Percentiles rank a stretch among this genome's conserved stretches.
Conservation (phyloP, 371 early-diverging fungal species). For the Dichotomocladium elegans region DNA sequence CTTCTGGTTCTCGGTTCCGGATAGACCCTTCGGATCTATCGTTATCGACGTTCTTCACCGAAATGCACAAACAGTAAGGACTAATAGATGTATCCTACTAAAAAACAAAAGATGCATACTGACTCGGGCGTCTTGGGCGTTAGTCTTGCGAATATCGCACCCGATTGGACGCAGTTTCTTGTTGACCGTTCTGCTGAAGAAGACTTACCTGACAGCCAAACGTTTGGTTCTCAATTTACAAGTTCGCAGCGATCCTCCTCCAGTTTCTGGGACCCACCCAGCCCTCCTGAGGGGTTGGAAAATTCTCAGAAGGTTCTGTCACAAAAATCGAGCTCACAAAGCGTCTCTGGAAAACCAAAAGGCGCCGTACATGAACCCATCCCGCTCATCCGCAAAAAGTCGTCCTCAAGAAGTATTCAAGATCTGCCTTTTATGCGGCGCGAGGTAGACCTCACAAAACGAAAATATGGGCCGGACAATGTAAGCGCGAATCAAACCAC, state of each 20-base stretch:
- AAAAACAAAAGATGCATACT: too few relatives aligned
- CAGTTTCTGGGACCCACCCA: not conserved
- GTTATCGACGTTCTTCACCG: not conserved
- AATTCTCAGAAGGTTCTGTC: not conserved
- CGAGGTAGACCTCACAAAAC: constrained; percentile 3
- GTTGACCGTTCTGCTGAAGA: constrained; percentile 1
- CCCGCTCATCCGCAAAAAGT: not conserved
- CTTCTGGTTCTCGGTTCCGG: not conserved
- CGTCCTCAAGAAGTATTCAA: not conserved
- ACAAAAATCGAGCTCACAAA: not conserved
- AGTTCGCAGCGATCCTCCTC: not conserved
- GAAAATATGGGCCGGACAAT: not conserved
- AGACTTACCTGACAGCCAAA: not conserved
- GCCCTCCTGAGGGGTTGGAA: not conserved
- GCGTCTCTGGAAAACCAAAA: not conserved
- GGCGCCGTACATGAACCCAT: not conserved
- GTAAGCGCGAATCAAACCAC: not conserved
- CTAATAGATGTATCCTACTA: too few relatives aligned
- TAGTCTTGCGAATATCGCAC: not conserved
- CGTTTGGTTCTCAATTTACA: not conserved
- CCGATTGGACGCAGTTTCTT: constrained; percentile 2
- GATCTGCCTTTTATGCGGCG: constrained; percentile 8
- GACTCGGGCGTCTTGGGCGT: not conserved
- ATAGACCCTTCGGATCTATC: not conserved
- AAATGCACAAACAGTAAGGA: constrained; percentile 1